Base-by-base conservation (phyloP, 768 basidiomycete genomes). In the Roridomyces roridus region DNA sequence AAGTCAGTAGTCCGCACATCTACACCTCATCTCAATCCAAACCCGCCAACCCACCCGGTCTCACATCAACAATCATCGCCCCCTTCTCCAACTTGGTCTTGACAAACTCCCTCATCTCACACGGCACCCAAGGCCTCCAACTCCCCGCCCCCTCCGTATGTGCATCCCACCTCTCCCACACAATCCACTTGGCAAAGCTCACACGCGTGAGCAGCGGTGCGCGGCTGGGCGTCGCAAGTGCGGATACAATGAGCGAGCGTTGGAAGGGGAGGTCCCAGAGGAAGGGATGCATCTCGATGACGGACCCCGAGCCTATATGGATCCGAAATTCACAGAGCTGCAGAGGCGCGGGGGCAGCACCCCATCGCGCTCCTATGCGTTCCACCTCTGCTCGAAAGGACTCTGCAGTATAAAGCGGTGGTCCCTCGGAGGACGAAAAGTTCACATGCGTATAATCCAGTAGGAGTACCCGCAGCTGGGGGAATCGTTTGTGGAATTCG, bases 121-220 rank as follows among this genome's bases (percentile, higher is more conserved):
- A 50, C 50, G 57, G 57, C 9, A 58, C 57, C n/a, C 51, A 58
- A 6, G 46, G 28, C 40, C 49, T 31, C 57, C 57, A 55, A 31
- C 14, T 31, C 6, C 29, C n/a, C n/a, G n/a, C 18, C 6, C 29
- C 24, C 44, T 39, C 43, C 3, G 48, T 7, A 17, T 24, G 10
- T 20, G 17, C 45, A 46, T 50, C 51, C 28, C 46, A 29, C 4
- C 57, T 31, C 51, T 53, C 34, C 57, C 57, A 59, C 11, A 18
- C 31, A 8, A 59, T 8, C 28, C 53, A 54, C 2, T 43, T 40
- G 36, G 51, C 46, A 5, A 54, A 29, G 36, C 28, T 14, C 12
- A 36, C 34, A 24, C 23, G n/a, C 8, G 42, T 44, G 23, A 59
- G n/a, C 8, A 28, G 5, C 51, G 57, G 14, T 53, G 54, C 12